Evolutionary conservation across 139 green algal species (phyloP).

Genomic region (Deuterostichococcus epilithicus): DNA sequence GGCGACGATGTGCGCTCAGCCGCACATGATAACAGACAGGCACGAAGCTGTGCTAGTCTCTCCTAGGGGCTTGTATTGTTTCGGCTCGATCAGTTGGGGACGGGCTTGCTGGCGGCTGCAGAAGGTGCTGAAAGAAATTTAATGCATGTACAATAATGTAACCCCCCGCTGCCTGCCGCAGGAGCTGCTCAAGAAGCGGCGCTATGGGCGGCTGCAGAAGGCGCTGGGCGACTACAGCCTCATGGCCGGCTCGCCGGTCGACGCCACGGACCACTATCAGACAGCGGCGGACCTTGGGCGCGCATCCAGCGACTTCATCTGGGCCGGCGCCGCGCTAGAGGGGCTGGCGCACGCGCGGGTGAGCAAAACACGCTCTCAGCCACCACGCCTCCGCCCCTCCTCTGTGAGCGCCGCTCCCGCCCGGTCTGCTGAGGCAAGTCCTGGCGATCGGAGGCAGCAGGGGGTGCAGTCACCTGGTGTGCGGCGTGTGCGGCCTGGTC

Average conservation of each 20-base stretch:
- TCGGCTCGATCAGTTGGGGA: too few relatives aligned
- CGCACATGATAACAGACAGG: too few relatives aligned
- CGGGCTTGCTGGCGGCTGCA: not conserved
- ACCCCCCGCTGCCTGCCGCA: not conserved
- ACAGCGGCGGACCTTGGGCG: slow-evolving; percentile 44
- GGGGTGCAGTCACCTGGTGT: too few relatives aligned
- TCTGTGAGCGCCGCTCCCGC: not conserved
- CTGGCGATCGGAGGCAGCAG: too few relatives aligned
- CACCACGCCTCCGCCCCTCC: not conserved
- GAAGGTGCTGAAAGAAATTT: not conserved
- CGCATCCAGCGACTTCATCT: slow-evolving; percentile 38
- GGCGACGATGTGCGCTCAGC: slow-evolving; percentile 34
- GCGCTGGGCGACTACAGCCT: slow-evolving; percentile 77
- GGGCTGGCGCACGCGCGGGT: slow-evolving; percentile 49
- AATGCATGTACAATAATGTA: not conserved
- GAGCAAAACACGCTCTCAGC: not conserved
- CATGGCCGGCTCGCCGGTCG: slow-evolving; percentile 65
- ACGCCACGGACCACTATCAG: slow-evolving; percentile 71
- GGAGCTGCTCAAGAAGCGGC: slow-evolving; percentile 41
- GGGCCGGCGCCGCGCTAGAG: slow-evolving; percentile 46
- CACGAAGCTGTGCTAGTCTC: too few relatives aligned
- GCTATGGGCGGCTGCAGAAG: slow-evolving; percentile 78
- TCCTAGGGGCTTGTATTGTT: too few relatives aligned
- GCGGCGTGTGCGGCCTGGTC: too few relatives aligned
- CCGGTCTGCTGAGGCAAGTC: not conserved